Conservation (phyloP, 1,284 basidiomycete genomes). For the Moesziomyces sp. region DNA sequence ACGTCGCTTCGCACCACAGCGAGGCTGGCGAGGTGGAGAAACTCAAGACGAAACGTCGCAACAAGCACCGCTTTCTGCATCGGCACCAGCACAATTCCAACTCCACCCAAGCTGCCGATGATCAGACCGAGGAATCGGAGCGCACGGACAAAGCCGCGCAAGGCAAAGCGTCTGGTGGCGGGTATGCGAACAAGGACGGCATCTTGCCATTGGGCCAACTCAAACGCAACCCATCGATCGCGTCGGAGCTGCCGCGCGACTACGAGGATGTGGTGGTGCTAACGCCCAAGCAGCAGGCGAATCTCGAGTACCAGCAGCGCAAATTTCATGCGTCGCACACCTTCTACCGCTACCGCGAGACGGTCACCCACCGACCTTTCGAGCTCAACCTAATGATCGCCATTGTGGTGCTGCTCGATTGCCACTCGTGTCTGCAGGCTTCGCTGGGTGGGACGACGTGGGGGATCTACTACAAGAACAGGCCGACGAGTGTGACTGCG, state of each 20-base stretch:
- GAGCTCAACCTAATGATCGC: slow-evolving; percentile 67
- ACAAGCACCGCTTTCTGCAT: slow-evolving; percentile 22
- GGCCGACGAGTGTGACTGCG: slow-evolving; percentile 73
- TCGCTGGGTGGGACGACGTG: slow-evolving; percentile 78
- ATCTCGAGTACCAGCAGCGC: slow-evolving; percentile 63
- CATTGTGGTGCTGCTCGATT: slow-evolving; percentile 58
- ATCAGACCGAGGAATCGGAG: neutral
- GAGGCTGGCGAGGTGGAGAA: slow-evolving; percentile 29
- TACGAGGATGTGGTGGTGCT: slow-evolving; percentile 60
- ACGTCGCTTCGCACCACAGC: slow-evolving; percentile 20
- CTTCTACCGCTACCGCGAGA: slow-evolving; percentile 88
- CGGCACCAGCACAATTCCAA: slow-evolving; percentile 16
- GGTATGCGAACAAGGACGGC: slow-evolving; percentile 41
- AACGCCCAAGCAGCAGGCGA: slow-evolving; percentile 61
- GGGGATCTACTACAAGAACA: slow-evolving; percentile 72
- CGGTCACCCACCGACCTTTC: slow-evolving; percentile 86
- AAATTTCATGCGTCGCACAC: slow-evolving; percentile 66
- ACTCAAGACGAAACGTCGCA: slow-evolving; percentile 17
- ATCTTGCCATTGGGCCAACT: slow-evolving; percentile 45
- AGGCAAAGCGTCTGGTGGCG: slow-evolving; percentile 6
- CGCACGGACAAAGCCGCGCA: neutral
- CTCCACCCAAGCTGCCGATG: neutral
- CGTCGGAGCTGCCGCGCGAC: slow-evolving; percentile 57
- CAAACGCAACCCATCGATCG: slow-evolving; percentile 57
- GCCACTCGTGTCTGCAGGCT: slow-evolving; percentile 71